A percentile compares a stretch with the other conserved stretches of the same genome.
These are phyloP conservation scores for Phellopilus nigrolimitatus DNA, from an alignment of 1,284 basidiomycete genomes.

Conservation along the genomic window DNA sequence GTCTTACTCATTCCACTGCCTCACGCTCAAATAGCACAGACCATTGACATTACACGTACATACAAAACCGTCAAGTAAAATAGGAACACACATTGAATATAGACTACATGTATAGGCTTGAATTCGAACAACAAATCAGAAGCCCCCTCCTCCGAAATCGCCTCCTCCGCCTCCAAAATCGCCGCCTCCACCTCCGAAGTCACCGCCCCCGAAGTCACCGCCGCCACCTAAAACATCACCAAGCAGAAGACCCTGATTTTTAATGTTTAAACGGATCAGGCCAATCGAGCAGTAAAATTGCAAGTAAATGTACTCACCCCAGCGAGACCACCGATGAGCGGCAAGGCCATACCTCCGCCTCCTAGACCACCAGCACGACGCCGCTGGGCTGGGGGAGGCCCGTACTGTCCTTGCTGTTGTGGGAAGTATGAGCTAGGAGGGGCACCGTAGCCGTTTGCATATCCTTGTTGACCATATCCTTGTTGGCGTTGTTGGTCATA, in stretches of 20 bases:
- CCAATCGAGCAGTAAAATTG: background rate
- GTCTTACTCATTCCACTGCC: no score
- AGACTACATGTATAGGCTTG: background rate
- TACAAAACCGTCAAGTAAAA: no score
- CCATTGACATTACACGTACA: no score
- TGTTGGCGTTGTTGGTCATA: slow-evolving; percentile 27
- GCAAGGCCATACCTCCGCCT: slow-evolving; percentile 41
- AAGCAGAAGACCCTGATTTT: slow-evolving; percentile 41
- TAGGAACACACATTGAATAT: background rate
- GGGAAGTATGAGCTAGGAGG: slow-evolving; percentile 11
- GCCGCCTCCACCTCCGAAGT: slow-evolving; percentile 26
- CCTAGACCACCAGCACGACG: slow-evolving; percentile 28
- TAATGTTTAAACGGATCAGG: background rate
- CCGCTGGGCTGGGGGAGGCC: no score
- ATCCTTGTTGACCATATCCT: slow-evolving; percentile 17
- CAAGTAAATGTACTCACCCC: slow-evolving; percentile 29
- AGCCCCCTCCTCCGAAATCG: slow-evolving; percentile 27
- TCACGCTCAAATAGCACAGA: no score
- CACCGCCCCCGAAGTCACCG: slow-evolving; percentile 25
- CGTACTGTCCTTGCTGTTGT: slow-evolving; percentile 13
- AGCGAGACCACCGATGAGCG: slow-evolving; percentile 53
- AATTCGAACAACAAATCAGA: slow-evolving; percentile 18
- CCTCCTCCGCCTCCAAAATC: slow-evolving; percentile 25
- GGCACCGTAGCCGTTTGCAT: slow-evolving; percentile 10
- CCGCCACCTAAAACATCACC: slow-evolving; percentile 39